These are phyloP conservation scores for Talaromyces verruculosus DNA, from an alignment of 2,329 filamentous ascomycete genomes.

Conservation along the genomic window DNA sequence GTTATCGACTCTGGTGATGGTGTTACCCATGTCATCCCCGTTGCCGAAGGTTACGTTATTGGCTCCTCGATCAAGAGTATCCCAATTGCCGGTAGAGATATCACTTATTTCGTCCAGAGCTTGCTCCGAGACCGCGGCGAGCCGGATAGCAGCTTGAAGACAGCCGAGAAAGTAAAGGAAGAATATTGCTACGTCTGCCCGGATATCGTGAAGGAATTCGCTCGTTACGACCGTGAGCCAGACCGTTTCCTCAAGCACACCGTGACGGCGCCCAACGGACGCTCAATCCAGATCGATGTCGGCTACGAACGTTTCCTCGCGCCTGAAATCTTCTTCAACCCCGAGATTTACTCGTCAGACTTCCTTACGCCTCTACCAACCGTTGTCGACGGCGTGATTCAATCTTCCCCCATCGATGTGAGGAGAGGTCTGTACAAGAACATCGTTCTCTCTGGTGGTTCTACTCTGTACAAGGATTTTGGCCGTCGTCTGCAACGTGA, in stretches of 20 bases:
- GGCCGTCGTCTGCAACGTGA: slow-evolving; percentile 93
- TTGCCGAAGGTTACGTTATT: slow-evolving; percentile 98
- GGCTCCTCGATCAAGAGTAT: slow-evolving; percentile 99
- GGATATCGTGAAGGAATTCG: slow-evolving; percentile 98
- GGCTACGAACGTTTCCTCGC: slow-evolving; percentile 98
- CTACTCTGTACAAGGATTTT: slow-evolving; percentile 98
- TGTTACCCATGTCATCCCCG: slow-evolving; percentile 98
- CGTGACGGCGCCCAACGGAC: slow-evolving; percentile 81
- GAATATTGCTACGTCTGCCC: slow-evolving; percentile 98
- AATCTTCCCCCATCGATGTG: slow-evolving; percentile 96
- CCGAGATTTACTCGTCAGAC: slow-evolving; percentile 98
- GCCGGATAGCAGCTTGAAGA: slow-evolving; percentile 94
- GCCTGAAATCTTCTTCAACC: slow-evolving; percentile 99
- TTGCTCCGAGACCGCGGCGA: slow-evolving; percentile 93
- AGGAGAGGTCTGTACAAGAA: slow-evolving; percentile 98
- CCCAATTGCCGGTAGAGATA: slow-evolving; percentile 94
- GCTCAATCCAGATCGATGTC: slow-evolving; percentile 81
- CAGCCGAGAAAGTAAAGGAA: slow-evolving; percentile 97
- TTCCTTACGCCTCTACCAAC: slow-evolving; percentile 92
- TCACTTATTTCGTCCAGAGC: slow-evolving; percentile 98
- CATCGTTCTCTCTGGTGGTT: slow-evolving; percentile 95
- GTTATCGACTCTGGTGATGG: slow-evolving; percentile 98
- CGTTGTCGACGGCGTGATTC: slow-evolving; percentile 95
- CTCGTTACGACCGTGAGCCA: slow-evolving; percentile 88
- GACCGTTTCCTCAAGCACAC: slow-evolving; percentile 88